These are phyloP conservation scores for Hemisphaericaspora xylofermentans DNA, from an alignment of 1,139 yeast genomes.

Conservation along the genomic window DNA sequence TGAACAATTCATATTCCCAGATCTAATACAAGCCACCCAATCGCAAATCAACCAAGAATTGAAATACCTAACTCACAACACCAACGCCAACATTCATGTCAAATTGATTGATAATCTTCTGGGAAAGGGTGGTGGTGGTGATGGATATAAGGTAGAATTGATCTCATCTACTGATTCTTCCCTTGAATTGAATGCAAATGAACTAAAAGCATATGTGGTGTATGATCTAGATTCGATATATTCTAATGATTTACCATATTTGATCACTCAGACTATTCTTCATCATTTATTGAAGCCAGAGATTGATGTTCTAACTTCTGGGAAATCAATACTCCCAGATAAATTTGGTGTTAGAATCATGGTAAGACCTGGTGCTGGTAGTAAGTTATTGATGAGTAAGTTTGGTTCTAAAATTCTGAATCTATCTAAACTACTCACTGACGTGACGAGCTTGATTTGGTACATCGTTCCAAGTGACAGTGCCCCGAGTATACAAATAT, in stretches of 20 bases:
- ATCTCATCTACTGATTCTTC: slow-evolving; percentile 30
- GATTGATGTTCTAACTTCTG: slow-evolving; percentile 2
- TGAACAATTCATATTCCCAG: slow-evolving; percentile 46
- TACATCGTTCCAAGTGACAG: not conserved
- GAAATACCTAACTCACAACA: slow-evolving; percentile 10
- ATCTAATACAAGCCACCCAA: slow-evolving; percentile 43
- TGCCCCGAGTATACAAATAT: not conserved
- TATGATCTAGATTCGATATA: slow-evolving; percentile 32
- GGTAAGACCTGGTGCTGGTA: too few species aligned
- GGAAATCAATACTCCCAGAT: not conserved
- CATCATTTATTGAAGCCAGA: slow-evolving; percentile 21
- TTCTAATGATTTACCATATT: slow-evolving; percentile 43
- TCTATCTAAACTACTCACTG: not conserved
- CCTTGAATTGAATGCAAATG: slow-evolving; percentile 37
- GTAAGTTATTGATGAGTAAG: too few species aligned
- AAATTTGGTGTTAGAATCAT: not conserved
- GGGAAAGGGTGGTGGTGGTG: not conserved
- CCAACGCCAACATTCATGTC: slow-evolving; percentile 15
- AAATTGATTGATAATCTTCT: slow-evolving; percentile 20
- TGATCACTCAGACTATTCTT: slow-evolving; percentile 33
- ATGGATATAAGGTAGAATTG: slow-evolving; percentile 23
- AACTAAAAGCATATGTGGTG: slow-evolving; percentile 38
- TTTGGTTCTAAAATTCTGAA: too few species aligned
- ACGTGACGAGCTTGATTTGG: not conserved
- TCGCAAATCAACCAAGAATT: slow-evolving; percentile 35